Evolutionary conservation across 371 early-diverging fungal genomes (phyloP).

Genomic region (Zopfochytrium polystomum): DNA sequence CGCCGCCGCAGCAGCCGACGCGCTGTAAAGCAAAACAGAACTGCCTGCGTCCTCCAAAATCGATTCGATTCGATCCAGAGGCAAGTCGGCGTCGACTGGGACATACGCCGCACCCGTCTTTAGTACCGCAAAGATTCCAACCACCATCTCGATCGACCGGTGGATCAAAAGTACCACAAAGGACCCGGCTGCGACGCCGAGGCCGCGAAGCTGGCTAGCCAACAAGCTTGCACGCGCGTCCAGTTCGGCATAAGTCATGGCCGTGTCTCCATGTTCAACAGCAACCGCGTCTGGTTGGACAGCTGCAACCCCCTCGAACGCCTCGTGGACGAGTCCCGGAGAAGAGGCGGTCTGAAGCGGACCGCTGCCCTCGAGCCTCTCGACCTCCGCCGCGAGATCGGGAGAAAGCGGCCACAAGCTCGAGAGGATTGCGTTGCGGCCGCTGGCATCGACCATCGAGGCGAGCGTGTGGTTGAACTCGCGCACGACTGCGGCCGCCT

Average conservation of each 20-base stretch:
- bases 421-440: too few species aligned
- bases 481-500: too few species aligned
- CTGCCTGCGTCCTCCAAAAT: slow-evolving; percentile 11
- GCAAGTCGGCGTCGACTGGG: slow-evolving; percentile 26
- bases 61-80: slow-evolving; percentile 15
- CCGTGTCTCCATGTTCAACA: slow-evolving; percentile 7
- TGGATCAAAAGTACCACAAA: slow-evolving; percentile 19
- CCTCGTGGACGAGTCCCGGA: neutral
- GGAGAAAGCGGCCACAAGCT: too few species aligned
- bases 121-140: slow-evolving; percentile 17
- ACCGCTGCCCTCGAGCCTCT: too few species aligned
- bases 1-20: too few species aligned
- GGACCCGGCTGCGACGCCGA: neutral
- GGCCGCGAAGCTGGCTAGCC: neutral
- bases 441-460: too few species aligned
- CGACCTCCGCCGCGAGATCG: too few species aligned
- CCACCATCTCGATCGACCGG: slow-evolving; percentile 29
- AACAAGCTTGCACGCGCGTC: neutral
- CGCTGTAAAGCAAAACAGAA: neutral
- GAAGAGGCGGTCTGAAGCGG: too few species aligned
- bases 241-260: slow-evolving; percentile 6
- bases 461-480: too few species aligned
- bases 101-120: slow-evolving; percentile 29
- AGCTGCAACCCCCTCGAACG: slow-evolving; percentile 6
- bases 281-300: slow-evolving; percentile 1